Base-by-base conservation (phyloP, 2,329 filamentous ascomycete genomes). In the Aquanectria penicillioides region DNA sequence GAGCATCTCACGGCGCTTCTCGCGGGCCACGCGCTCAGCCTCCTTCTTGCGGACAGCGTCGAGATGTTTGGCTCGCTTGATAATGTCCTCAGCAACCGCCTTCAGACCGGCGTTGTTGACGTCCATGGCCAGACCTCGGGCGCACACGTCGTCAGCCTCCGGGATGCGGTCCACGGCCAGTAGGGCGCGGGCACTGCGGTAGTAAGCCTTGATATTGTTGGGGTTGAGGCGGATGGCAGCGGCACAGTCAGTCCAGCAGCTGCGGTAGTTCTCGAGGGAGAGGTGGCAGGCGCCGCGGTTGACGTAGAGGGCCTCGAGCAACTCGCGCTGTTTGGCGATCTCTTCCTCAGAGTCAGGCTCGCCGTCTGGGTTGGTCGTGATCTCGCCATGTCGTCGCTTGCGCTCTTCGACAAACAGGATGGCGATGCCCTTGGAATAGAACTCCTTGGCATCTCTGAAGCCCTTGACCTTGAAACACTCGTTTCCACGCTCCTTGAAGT, bases 231-330 rank as follows among this genome's bases (percentile, higher is more conserved):
- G 86, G 59, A 99, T 83, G 2, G 92, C 90, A 7, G 87, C 83
- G 2, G 89, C 91, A 75, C 94, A 95, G 81, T 98, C 95, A 43
- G 90, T 83, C 70, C 90, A 96, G 77, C 91, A 93, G 62, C 88
- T 89, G 63, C 94, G 89, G 78, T 94, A 95, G 80, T 99, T 99
- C 73, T 87, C 86, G 65, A 97, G 83, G 75, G 93, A 90, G 61
- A 99, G 82, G 74, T 98, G 91, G 77, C 93, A 97, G 23, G 96
- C 87, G 1, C 94, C 94, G 60, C 95, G 88, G 77, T 99, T 99
- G 62, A 90, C 86, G 74, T 94, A 89, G 60, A 93, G 89, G 2
- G 88, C 84, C 77, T 96, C 93, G 55, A 94, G 85, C 46, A 91
- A 81, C 54, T 81, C 78, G 40, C 80, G 82, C 76, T 94, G 86